These are phyloP conservation scores for Aureobasidium musti DNA, from an alignment of 2,329 filamentous ascomycete genomes.

Conservation along the genomic window DNA sequence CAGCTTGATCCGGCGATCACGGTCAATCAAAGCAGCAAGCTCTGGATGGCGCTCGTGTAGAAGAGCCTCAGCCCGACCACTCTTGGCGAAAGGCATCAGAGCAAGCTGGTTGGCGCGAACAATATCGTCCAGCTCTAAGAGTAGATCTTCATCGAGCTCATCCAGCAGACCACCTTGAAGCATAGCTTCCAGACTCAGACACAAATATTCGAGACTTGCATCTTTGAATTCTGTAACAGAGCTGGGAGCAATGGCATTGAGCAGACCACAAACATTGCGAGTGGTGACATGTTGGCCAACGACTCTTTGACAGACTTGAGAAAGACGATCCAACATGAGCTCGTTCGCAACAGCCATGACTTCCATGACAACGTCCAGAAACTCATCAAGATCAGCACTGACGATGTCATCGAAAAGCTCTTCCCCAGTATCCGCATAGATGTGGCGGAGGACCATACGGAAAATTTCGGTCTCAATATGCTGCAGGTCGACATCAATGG, in stretches of 20 bases:
- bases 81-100: slow-evolving; percentile 74
- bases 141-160: slow-evolving; percentile 79
- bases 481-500: slow-evolving; percentile 74
- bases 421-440: slow-evolving; percentile 80
- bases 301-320: slow-evolving; percentile 82
- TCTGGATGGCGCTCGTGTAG: slow-evolving; percentile 67
- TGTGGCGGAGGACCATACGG: slow-evolving; percentile 71
- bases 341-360: slow-evolving; percentile 90
- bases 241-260: slow-evolving; percentile 84
- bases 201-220: slow-evolving; percentile 85
- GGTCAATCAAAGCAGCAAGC: slow-evolving; percentile 65
- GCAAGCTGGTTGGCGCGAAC: slow-evolving; percentile 81
- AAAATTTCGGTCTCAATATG: slow-evolving; percentile 77
- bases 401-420: slow-evolving; percentile 80
- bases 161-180: slow-evolving; percentile 87
- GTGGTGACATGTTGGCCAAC: slow-evolving; percentile 82
- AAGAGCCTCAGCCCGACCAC: slow-evolving; percentile 67
- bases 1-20: slow-evolving; percentile 68
- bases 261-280: slow-evolving; percentile 79
- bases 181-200: slow-evolving; percentile 86
- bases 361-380: slow-evolving; percentile 86
- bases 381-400: slow-evolving; percentile 72
- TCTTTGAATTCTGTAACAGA: slow-evolving; percentile 84
- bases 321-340: slow-evolving; percentile 88
- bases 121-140: slow-evolving; percentile 75